Percentiles rank a stretch among this genome's conserved stretches.
phyloP scores from a whole-genome alignment of 2,329 filamentous ascomycete genomes.

The Calonectria multiphialidica region DNA sequence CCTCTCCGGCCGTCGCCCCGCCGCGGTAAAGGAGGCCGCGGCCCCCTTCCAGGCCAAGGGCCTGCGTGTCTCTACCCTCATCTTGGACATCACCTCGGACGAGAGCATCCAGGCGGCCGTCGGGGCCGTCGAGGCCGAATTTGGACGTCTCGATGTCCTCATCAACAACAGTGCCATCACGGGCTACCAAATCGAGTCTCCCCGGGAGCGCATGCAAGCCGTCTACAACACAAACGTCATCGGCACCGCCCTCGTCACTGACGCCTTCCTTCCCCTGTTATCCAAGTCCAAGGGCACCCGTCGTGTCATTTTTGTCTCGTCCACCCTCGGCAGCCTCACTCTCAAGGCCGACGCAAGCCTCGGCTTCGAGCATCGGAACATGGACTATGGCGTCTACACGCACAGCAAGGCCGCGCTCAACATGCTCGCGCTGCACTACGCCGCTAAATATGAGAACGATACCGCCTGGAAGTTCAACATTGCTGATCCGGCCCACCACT shows the following conservation, averaged over 20 bases:
- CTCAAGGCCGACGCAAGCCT: slow-evolving; percentile 23
- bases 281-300: slow-evolving; percentile 19
- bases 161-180: slow-evolving; percentile 34
- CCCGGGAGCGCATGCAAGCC: slow-evolving; percentile 27
- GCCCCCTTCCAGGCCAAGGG: slow-evolving; percentile 21
- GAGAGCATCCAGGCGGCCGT: slow-evolving; percentile 26
- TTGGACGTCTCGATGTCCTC: slow-evolving; percentile 31
- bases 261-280: slow-evolving; percentile 28
- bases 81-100: slow-evolving; percentile 31
- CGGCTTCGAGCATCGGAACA: neutral
- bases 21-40: slow-evolving; percentile 20
- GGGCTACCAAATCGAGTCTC: slow-evolving; percentile 11
- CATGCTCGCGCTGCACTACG: slow-evolving; percentile 33
- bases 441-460: slow-evolving; percentile 23
- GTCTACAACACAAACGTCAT: slow-evolving; percentile 33
- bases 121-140: slow-evolving; percentile 6
- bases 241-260: slow-evolving; percentile 31
- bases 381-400: slow-evolving; percentile 23
- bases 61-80: slow-evolving; percentile 21
- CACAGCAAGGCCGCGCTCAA: slow-evolving; percentile 36
- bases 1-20: slow-evolving; percentile 23
- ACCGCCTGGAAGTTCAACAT: slow-evolving; percentile 27
- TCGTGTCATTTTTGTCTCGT: slow-evolving; percentile 33
- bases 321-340: slow-evolving; percentile 26
- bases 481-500: slow-evolving; percentile 24